A percentile compares a stretch with the other conserved stretches of the same genome.
These are phyloP conservation scores for Papilionanthe hybrid DNA, from an alignment of 116 monocot genomes.

Conservation along the genomic window DNA sequence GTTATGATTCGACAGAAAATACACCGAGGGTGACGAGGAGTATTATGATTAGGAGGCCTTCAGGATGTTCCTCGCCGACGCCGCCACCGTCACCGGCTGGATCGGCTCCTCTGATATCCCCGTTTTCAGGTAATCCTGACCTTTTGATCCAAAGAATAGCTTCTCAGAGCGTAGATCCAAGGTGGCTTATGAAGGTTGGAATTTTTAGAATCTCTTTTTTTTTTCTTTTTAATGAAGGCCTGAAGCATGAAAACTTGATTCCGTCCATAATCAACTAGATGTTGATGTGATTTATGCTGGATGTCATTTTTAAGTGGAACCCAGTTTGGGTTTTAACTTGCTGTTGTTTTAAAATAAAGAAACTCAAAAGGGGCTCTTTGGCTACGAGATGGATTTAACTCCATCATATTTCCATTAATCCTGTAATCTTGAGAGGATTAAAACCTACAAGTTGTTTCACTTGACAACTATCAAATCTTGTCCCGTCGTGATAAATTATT, in stretches of 20 bases:
- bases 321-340: background rate
- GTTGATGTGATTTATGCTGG: background rate
- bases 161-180: background rate
- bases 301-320: background rate
- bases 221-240: background rate
- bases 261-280: background rate
- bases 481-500: too few species aligned
- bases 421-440: too few species aligned
- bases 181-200: background rate
- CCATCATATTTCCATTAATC: too few species aligned
- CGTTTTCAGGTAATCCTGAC: conserved; percentile 24
- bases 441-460: too few species aligned
- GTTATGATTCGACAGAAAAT: conserved; percentile 10
- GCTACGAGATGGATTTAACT: too few species aligned
- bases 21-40: conserved; percentile 45
- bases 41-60: conserved; percentile 52
- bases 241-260: background rate
- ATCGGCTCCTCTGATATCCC: conserved; percentile 38
- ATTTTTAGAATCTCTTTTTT: background rate
- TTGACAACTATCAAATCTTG: too few species aligned
- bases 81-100: conserved; percentile 42
- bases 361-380: too few species aligned
- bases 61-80: conserved; percentile 37
- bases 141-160: background rate
- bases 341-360: background rate